Evolutionary conservation across 2,329 filamentous ascomycete genomes (phyloP), one percentile per base, ranked within the genome.

Genomic region (Verticillium isaacii): DNA sequence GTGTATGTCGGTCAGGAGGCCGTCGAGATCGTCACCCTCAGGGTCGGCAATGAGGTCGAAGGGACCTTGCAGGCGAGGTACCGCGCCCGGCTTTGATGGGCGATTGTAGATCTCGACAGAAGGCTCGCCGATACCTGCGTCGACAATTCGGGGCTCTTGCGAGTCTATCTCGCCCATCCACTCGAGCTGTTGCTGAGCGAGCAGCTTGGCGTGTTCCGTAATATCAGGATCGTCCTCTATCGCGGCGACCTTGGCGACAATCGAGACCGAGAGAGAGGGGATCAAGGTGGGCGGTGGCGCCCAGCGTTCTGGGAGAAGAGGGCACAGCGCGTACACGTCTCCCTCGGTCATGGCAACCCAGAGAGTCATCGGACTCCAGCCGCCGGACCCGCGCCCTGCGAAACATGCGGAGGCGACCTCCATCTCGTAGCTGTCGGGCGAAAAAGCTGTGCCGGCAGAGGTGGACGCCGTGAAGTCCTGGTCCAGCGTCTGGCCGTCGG

Each of bases 321-420:
- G 95, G 71, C 93, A 97, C 9, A 99, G 80, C 1, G 94, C 93
- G 71, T 99, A 99, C 6, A 98, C 85, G 71, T 97, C 93, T 3
- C 95, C 95, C 63, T 92, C 90, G 41, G 87, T 87, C 90, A 97
- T 99, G n/a, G 93, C 93, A 59, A 98, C 80, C 92, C 94, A 99
- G 12, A 99, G 81, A 0, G 95, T 98, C 91, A 97, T 97, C 11
- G 93, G 87, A 8, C 93, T 91, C 95, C 95, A 99, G 60, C 93
- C 93, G 15, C 93, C 94, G 7, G 85, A 85, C 39, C 80, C 81
- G 65, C 82, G 81, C 14, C 79, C 79, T 39, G 83, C 80, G 77
- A 99, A 99, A 72, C 88, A 91, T 58, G 93, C 93, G 2, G 93
- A 89, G 4, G 93, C 92, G 25, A 96, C 92, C 71, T 97, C 91